Evolutionary conservation across 805 yeast genomes (phyloP), one percentile per base, ranked within the genome.

Genomic region (Kazachstania bromeliacearum): DNA sequence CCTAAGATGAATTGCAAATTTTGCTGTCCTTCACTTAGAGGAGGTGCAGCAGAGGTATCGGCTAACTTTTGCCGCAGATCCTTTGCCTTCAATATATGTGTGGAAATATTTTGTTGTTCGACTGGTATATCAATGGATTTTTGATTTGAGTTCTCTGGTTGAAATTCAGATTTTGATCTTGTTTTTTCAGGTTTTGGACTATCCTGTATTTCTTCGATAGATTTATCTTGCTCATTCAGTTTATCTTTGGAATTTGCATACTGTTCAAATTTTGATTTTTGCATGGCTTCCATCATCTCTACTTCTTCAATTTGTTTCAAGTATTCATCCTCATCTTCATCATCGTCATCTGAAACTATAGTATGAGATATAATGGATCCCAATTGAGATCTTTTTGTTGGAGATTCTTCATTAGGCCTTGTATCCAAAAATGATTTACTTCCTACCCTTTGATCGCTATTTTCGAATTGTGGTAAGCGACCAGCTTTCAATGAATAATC

Each of bases 401-500:
- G 53, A 5, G 60, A 46, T 24, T 34, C 41, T 3, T 46, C 43
- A 26, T 32, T 41, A 26, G 49, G 45, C 31, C 54, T 42, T 14
- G 39, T 53, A 39, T 59, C 62, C 14, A 58, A 34, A 37, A 59
- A 57, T 7, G 62, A 45, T 28, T 49, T 49, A 23, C 57, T 44
- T 8, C 62, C 60, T 1, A 45, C 50, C 3, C 35, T 29, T 13
- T 45, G 40, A 26, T 14, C 40, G 20, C 18, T 46, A 15, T 28
- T 37, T 15, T 42, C 46, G 17, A 50, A 33, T 18, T 47, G 47
- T 48, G 70, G 64, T 29, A 66, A 45, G n/a, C 66, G 58, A 16
- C 66, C 51, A 2, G 68, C 59, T 32, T 62, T 62, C 7, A 71
- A 52, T 2, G 77, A 67, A 32, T 57, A 65, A 44, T 64, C 65